These are phyloP conservation scores for Schizopora paradoxa DNA, from an alignment of 1,284 basidiomycete genomes.

Conservation along the genomic window DNA sequence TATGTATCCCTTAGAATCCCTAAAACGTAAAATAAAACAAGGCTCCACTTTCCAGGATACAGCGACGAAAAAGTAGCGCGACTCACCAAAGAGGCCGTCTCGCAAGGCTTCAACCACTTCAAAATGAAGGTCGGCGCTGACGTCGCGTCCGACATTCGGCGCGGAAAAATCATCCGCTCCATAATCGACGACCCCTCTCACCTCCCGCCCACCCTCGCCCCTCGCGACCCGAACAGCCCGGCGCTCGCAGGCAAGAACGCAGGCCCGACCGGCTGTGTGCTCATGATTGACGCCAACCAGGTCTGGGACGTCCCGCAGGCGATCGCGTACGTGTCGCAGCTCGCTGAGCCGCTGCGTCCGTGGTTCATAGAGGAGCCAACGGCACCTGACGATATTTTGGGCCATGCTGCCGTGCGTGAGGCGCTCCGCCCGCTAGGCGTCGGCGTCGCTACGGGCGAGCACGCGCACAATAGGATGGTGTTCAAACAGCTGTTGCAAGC, in stretches of 20 bases:
- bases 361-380: slow-evolving; percentile 98
- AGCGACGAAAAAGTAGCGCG: slow-evolving; percentile 86
- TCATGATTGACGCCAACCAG: slow-evolving; percentile 98
- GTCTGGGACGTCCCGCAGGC: slow-evolving; percentile 95
- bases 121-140: slow-evolving; percentile 96
- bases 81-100: slow-evolving; percentile 81
- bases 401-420: slow-evolving; percentile 78
- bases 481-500: slow-evolving; percentile 96
- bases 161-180: slow-evolving; percentile 83
- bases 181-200: slow-evolving; percentile 90
- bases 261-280: slow-evolving; percentile 85
- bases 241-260: slow-evolving; percentile 83
- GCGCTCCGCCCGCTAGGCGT: slow-evolving; percentile 80
- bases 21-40: not conserved
- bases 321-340: slow-evolving; percentile 82
- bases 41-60: slow-evolving; percentile 45
- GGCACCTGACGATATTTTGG: slow-evolving; percentile 86
- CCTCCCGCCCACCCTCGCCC: slow-evolving; percentile 49
- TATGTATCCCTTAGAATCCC: slow-evolving; percentile 19
- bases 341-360: slow-evolving; percentile 82
- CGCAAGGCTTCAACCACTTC: slow-evolving; percentile 90
- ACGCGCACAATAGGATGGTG: slow-evolving; percentile 94
- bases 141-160: slow-evolving; percentile 76
- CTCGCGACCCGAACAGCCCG: slow-evolving; percentile 61
- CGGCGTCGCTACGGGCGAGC: slow-evolving; percentile 94